Evolutionary conservation across 192 early-diverging fungal species (phyloP).

Genomic region (Coemansia sp.): DNA sequence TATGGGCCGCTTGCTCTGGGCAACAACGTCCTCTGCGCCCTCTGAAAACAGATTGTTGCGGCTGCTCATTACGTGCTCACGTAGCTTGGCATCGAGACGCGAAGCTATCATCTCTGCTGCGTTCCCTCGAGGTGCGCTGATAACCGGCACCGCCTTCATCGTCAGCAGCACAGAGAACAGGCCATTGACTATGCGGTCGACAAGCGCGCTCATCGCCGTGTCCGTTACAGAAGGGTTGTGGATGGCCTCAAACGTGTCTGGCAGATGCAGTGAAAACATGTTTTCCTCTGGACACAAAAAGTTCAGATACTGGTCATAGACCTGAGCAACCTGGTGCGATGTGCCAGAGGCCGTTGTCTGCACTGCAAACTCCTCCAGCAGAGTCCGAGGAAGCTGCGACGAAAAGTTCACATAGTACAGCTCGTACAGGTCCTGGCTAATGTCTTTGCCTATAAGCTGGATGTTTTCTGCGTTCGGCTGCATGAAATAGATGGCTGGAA

Average conservation of each 20-base stretch:
- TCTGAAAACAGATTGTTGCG: constrained; percentile 82
- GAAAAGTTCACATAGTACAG: constrained; percentile 96
- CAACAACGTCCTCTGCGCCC: constrained; percentile 38
- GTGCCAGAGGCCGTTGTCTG: constrained; percentile 71
- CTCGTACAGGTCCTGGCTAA: constrained; percentile 88
- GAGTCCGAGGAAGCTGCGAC: constrained; percentile 76
- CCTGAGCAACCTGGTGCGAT: constrained; percentile 81
- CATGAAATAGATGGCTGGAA: constrained; percentile 95
- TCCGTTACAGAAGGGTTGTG: constrained; percentile 85
- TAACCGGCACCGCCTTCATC: constrained; percentile 85
- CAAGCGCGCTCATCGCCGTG: constrained; percentile 72
- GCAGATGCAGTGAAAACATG: constrained; percentile 90
- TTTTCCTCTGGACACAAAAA: constrained; percentile 88
- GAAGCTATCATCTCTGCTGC: constrained; percentile 92
- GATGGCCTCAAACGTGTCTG: constrained; percentile 73
- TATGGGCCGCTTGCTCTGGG: constrained; percentile 68
- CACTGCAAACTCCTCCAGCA: constrained; percentile 94
- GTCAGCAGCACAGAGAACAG: constrained; percentile 93
- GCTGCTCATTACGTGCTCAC: constrained; percentile 90
- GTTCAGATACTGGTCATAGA: constrained; percentile 97
- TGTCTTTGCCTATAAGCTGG: constrained; percentile 76
- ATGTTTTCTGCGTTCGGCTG: constrained; percentile 89
- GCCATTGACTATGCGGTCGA: constrained; percentile 75
- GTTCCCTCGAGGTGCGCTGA: constrained; percentile 86
- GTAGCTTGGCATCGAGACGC: constrained; percentile 84